Conservation (phyloP, 441 rosid species). For the Arabidopsis lyrata region DNA sequence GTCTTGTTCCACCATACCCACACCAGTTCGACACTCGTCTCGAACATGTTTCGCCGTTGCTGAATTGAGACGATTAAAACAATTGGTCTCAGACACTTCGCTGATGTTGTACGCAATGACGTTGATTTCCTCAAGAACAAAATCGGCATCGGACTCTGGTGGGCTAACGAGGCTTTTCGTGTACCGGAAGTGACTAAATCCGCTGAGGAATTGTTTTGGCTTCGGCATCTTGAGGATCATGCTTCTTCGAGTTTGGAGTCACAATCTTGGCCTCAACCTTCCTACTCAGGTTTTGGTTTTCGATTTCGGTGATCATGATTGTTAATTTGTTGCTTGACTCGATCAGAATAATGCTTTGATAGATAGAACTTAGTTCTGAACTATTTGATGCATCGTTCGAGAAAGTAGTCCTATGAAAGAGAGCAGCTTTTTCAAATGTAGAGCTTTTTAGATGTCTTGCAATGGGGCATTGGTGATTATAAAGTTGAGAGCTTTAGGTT, state of each 20-base stretch:
- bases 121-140: slow-evolving; percentile 63
- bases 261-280: slow-evolving; percentile 73
- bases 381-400: neutral
- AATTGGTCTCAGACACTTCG: slow-evolving; percentile 65
- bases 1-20: slow-evolving; percentile 43
- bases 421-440: neutral
- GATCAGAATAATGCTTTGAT: neutral
- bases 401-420: neutral
- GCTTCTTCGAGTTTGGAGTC: slow-evolving; percentile 50
- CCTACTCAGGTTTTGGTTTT: slow-evolving; percentile 70
- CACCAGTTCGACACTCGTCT: slow-evolving; percentile 31
- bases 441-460: slow-evolving; percentile 20
- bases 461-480: neutral
- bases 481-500: slow-evolving; percentile 1
- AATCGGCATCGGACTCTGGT: slow-evolving; percentile 62
- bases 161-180: slow-evolving; percentile 75
- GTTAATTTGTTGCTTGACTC: neutral
- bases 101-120: slow-evolving; percentile 71
- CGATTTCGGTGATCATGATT: neutral
- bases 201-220: slow-evolving; percentile 76
- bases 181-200: slow-evolving; percentile 66
- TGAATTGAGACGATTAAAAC: slow-evolving; percentile 49
- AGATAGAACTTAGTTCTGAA: neutral
- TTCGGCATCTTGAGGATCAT: slow-evolving; percentile 75
- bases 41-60: slow-evolving; percentile 35